phyloP scores from a whole-genome alignment of 176 grass and related monocot species.

The Elaeis guineensis region DNA sequence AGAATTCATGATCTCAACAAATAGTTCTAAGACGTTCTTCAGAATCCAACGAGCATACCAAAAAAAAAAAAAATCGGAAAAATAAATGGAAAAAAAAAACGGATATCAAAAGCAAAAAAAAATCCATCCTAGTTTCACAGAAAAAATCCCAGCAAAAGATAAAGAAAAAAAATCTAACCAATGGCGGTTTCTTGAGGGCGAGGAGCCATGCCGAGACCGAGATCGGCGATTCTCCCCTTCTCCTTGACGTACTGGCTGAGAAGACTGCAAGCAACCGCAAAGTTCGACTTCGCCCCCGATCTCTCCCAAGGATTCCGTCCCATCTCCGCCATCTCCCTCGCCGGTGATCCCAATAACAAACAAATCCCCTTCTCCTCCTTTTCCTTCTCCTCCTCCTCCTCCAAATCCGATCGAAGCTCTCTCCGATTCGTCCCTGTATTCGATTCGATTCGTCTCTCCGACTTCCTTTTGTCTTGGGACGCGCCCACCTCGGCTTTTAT shows the following conservation, averaged over 20 bases:
- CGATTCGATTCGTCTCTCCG: not conserved
- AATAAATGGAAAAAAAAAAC: no score
- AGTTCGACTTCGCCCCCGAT: slow-evolving; percentile 42
- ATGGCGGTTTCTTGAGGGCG: slow-evolving; percentile 19
- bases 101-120: no score
- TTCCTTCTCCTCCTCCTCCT: slow-evolving; percentile 1
- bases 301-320: not conserved
- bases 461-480: no score
- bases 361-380: slow-evolving; percentile 2
- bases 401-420: no score
- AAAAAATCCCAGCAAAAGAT: no score
- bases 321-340: slow-evolving; percentile 26
- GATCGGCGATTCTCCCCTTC: slow-evolving; percentile 15
- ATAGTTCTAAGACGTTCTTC: no score
- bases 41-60: no score
- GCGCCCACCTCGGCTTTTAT: no score
- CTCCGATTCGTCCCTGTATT: not conserved
- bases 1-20: no score
- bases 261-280: slow-evolving; percentile 47
- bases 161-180: slow-evolving; percentile 12
- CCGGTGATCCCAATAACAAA: slow-evolving; percentile 1
- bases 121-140: no score
- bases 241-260: slow-evolving; percentile 68
- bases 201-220: slow-evolving; percentile 26
- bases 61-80: no score